Conservation (phyloP, 2,329 filamentous ascomycete genomes). For the Exophiala oligosperma region DNA sequence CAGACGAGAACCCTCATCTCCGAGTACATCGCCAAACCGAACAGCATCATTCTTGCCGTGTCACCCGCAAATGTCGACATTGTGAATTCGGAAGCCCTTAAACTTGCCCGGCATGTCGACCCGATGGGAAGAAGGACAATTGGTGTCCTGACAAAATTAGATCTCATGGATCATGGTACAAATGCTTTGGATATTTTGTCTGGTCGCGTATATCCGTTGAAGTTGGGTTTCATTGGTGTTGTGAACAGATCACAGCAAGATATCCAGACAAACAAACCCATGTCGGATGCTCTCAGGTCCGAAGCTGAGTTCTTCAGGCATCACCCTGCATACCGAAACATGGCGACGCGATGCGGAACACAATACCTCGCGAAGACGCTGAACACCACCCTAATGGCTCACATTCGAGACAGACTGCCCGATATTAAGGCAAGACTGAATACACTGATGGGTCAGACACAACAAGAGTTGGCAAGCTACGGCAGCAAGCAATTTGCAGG, state of each 20-base stretch:
- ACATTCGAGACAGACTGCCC: constrained; percentile 91
- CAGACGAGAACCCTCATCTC: constrained; percentile 95
- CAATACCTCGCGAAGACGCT: constrained; percentile 92
- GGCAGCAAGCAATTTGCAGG: constrained; percentile 97
- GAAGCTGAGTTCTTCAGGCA: constrained; percentile 96
- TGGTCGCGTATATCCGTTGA: constrained; percentile 91
- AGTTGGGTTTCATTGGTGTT: constrained; percentile 95
- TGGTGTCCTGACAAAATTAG: constrained; percentile 93
- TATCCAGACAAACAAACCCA: constrained; percentile 93
- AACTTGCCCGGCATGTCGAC: constrained; percentile 95
- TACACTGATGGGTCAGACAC: constrained; percentile 98
- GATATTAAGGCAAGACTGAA: constrained; percentile 98
- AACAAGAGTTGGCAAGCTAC: constrained; percentile 96
- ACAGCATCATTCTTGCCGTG: constrained; percentile 95
- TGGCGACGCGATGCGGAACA: constrained; percentile 88
- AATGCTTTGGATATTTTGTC: constrained; percentile 98
- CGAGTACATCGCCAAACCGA: constrained; percentile 98
- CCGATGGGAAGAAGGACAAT: constrained; percentile 92
- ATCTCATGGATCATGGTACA: constrained; percentile 98
- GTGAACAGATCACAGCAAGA: constrained; percentile 98
- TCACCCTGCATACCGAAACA: constrained; percentile 95
- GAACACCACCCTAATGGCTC: constrained; percentile 91
- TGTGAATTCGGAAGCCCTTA: constrained; percentile 96
- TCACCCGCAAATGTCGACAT: constrained; percentile 97
- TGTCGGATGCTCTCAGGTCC: constrained; percentile 84